phyloP scores from a whole-genome alignment of 129 eudicot species.

The Arctium minus region DNA sequence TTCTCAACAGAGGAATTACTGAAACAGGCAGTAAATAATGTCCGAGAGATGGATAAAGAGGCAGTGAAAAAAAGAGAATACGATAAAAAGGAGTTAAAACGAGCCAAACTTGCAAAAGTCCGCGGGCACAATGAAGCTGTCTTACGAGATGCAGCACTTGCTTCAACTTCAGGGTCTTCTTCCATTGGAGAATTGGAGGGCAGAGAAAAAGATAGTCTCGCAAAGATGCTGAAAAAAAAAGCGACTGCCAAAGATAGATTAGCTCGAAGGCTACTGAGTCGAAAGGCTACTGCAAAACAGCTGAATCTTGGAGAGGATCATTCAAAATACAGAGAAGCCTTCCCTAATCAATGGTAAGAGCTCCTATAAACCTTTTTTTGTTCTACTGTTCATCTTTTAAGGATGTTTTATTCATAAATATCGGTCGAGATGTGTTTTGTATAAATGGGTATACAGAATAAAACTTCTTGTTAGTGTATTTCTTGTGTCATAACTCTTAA shows the following conservation, averaged over 20 bases:
- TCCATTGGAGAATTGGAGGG: conserved; percentile 50
- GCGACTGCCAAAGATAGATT: conserved; percentile 69
- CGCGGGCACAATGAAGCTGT: conserved; percentile 78
- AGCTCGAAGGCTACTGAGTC: conserved; percentile 50
- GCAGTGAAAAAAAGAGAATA: conserved; percentile 48
- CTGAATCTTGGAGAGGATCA: conserved; percentile 54
- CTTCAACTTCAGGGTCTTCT: conserved; percentile 69
- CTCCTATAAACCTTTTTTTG: neutral
- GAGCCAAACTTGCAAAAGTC: conserved; percentile 79
- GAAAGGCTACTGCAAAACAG: conserved; percentile 57
- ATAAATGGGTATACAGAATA: conserved; percentile 3
- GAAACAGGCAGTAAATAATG: conserved; percentile 74
- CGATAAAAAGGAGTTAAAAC: conserved; percentile 52
- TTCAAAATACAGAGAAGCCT: conserved; percentile 75
- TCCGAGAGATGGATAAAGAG: conserved; percentile 69
- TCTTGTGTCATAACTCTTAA: neutral
- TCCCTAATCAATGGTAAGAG: conserved; percentile 90
- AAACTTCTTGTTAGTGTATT: neutral
- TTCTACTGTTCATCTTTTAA: neutral
- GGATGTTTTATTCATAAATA: neutral
- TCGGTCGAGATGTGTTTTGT: neutral
- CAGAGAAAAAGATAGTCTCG: conserved; percentile 52
- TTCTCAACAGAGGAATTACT: conserved; percentile 44
- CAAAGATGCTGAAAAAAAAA: conserved; percentile 90
- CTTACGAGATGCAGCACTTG: conserved; percentile 79